These are phyloP conservation scores for Dipteronia dyeriana DNA, from an alignment of 345 rosid species.

Conservation along the genomic window DNA sequence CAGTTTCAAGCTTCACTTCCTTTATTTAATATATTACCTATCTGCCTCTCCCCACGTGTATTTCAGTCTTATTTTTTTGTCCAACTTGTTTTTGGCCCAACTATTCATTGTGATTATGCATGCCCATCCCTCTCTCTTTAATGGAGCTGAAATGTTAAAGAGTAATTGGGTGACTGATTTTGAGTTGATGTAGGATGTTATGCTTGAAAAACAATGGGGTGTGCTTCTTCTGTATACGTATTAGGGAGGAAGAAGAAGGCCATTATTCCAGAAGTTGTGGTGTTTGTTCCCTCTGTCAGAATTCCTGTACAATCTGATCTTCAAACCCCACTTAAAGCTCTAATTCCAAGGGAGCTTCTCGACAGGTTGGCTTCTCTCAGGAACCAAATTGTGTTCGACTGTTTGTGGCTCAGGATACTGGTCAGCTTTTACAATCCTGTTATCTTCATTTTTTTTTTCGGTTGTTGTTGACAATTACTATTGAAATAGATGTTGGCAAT, in stretches of 20 bases:
- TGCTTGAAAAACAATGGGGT: conserved; percentile 60
- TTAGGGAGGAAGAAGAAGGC: conserved; percentile 57
- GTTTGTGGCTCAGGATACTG: conserved; percentile 76
- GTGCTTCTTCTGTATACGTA: conserved; percentile 61
- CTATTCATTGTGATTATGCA: too few species aligned
- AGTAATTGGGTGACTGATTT: conserved; percentile 10
- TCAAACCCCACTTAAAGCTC: conserved; percentile 62
- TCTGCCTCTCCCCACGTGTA: neutral
- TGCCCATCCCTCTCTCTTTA: neutral
- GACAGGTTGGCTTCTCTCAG: conserved; percentile 57
- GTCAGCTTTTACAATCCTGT: conserved; percentile 32
- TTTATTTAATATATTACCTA: neutral
- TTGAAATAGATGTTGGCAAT: too few species aligned
- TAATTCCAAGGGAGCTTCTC: conserved; percentile 45
- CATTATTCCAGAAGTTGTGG: conserved; percentile 55
- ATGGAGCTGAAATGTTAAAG: conserved; percentile 15
- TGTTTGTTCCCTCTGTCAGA: conserved; percentile 60
- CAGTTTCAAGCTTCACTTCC: neutral
- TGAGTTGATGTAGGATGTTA: conserved; percentile 38
- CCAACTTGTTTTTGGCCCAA: neutral
- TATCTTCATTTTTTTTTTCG: neutral
- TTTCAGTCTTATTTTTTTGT: conserved; percentile 11
- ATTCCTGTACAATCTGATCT: conserved; percentile 70
- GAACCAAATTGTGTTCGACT: conserved; percentile 66
- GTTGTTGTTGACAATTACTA: too few species aligned